phyloP scores from a whole-genome alignment of 1,139 yeast species.

The Geotrichum candidum region DNA sequence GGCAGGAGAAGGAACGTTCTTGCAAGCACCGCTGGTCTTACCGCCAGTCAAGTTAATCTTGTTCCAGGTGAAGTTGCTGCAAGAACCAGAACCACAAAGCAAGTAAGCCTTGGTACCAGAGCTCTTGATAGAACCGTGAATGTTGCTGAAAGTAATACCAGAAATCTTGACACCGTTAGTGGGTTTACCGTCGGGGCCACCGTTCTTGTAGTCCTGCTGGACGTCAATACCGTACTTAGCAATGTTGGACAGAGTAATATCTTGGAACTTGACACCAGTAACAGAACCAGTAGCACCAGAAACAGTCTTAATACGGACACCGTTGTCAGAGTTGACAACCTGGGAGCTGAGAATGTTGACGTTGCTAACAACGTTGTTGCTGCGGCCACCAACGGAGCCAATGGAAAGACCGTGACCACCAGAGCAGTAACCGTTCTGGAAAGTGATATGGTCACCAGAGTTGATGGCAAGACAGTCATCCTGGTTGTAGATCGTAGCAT shows the following conservation, averaged over 20 bases:
- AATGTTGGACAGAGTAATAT: conserved; percentile 9
- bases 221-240: conserved; percentile 10
- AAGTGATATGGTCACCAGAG: conserved; percentile 6
- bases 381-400: conserved; percentile 12
- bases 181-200: conserved; percentile 10
- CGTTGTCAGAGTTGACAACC: conserved; percentile 7
- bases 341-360: conserved; percentile 2
- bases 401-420: conserved; percentile 14
- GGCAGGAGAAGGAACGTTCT: conserved; percentile 10
- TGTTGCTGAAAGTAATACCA: not conserved
- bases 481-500: conserved; percentile 11
- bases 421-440: conserved; percentile 10
- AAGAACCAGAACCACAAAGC: conserved; percentile 9
- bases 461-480: conserved; percentile 11
- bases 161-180: conserved; percentile 2
- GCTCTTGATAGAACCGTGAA: conserved; percentile 4
- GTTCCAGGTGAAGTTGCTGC: conserved; percentile 8
- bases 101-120: conserved; percentile 4
- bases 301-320: conserved; percentile 7
- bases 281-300: conserved; percentile 4
- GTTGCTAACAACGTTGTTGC: conserved; percentile 1
- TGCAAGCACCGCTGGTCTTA: not conserved
- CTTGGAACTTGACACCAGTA: not conserved
- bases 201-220: conserved; percentile 10
- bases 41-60: conserved; percentile 2